Base-by-base conservation (phyloP, 768 basidiomycete genomes). In the Mycena kentingensis region DNA sequence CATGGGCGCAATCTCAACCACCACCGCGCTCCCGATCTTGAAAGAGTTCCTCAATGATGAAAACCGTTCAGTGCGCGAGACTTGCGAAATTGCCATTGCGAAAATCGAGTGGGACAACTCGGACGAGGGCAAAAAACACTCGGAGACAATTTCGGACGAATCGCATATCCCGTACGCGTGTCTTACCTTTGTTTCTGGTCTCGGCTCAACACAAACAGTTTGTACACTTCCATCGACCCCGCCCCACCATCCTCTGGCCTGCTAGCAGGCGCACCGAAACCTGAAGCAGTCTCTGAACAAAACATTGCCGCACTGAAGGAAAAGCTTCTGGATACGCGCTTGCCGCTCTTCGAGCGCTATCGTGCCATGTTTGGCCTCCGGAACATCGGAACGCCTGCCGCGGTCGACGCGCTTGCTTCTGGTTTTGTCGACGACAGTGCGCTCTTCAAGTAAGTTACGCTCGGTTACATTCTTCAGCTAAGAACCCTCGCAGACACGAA, bases 281-380 rank as follows among this genome's bases (percentile, higher is more conserved):
- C 79, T 2, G 76, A 75, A n/a, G 77, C 82, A 46, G 59, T 76
- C 3, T 76, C 83, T 2, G 67, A 74, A 29, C 67, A 65, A 7
- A 73, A 69, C 6, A 79, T 94, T 54, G 59, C 75, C 5, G 66
- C 73, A 5, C 80, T 98, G 6, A 80, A 80, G 35, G 61, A 70
- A 1, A 81, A 77, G 12, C 76, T 98, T 2, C 78, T 95, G 19
- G 77, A 96, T 64, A 76, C 73, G 2, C 67, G 71, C 4, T 69
- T 89, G 1, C 78, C 91, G 0, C 81, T 99, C 0, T 99, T 98
- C 64, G 84, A 91, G 61, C 84, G 97, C 24, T 99, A 99, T 67
- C 85, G 97, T 11, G 96, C 97, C 38, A 98, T 99, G 97, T 99
- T 99, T 67, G 88, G 93, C 2, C 79, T 99, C 38, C 83, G 97